Evolutionary conservation across 2,329 filamentous ascomycete genomes (phyloP).

Genomic region (Monosporascus sp.): DNA sequence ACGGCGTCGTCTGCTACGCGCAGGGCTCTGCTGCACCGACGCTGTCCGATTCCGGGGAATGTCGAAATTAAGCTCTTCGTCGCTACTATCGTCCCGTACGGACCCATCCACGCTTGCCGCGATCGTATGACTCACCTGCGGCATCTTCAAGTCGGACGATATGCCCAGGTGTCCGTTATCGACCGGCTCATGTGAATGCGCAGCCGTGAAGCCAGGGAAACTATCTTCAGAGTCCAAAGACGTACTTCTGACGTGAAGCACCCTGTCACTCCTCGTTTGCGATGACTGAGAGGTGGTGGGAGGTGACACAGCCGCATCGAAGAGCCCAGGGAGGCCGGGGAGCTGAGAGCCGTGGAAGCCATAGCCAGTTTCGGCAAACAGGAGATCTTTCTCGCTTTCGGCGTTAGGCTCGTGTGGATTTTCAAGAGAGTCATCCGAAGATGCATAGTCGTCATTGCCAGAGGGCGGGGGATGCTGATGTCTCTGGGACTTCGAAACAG

Average conservation of each 20-base stretch:
- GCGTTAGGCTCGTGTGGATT: slow-evolving; percentile 10
- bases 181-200: background rate
- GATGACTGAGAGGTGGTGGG: slow-evolving; percentile 1
- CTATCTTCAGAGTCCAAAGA: slow-evolving; percentile 13
- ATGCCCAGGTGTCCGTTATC: background rate
- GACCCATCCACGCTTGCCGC: background rate
- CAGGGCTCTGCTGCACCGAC: background rate
- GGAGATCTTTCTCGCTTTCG: slow-evolving; percentile 22
- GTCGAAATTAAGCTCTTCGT: background rate
- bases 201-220: background rate
- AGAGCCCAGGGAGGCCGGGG: slow-evolving; percentile 18
- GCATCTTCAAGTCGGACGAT: background rate
- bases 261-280: background rate
- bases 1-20: background rate
- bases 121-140: background rate
- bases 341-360: slow-evolving; percentile 14
- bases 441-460: slow-evolving; percentile 16
- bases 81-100: background rate
- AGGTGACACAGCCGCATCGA: slow-evolving; percentile 8
- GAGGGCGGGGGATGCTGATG: slow-evolving; percentile 10
- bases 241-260: background rate
- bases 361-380: slow-evolving; percentile 19
- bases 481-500: slow-evolving; percentile 1
- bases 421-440: slow-evolving; percentile 15
- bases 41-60: background rate